phyloP scores from a whole-genome alignment of 2,329 filamentous ascomycete genomes.

The Pyricularia grisea region DNA sequence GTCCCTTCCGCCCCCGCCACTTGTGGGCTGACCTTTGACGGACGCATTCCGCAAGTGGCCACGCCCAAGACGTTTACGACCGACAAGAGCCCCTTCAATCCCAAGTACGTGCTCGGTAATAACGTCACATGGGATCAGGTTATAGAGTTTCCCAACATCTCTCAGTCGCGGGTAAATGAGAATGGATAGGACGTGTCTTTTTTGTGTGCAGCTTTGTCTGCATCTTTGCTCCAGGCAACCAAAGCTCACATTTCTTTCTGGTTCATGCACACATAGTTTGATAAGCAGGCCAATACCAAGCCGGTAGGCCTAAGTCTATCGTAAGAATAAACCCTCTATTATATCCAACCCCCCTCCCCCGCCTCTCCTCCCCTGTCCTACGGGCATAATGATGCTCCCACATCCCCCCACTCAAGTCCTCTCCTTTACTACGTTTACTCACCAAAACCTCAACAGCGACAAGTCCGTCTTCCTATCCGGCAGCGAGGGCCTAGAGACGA shows the following conservation, averaged over 20 bases:
- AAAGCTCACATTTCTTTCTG: too few relatives aligned
- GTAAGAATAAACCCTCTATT: not conserved
- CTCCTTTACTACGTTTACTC: too few relatives aligned
- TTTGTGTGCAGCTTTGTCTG: too few relatives aligned
- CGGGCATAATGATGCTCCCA: not conserved
- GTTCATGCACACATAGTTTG: not conserved
- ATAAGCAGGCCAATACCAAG: not conserved
- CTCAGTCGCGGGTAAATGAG: not conserved
- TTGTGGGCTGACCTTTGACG: not conserved
- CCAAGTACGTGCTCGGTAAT: not conserved
- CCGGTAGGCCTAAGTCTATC: not conserved
- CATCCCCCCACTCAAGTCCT: not conserved
- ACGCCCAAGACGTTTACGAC: not conserved
- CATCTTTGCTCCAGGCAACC: not conserved
- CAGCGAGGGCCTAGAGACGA: not conserved
- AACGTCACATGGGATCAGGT: not conserved
- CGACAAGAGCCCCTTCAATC: not conserved
- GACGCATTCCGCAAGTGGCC: not conserved
- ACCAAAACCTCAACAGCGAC: not conserved
- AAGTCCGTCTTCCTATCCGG: slow-evolving; percentile 1
- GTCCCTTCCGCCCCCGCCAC: too few relatives aligned
- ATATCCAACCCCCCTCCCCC: too few relatives aligned
- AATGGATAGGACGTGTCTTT: not conserved
- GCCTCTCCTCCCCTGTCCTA: too few relatives aligned
- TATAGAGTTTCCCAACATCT: not conserved